Evolutionary conservation across 371 early-diverging fungal species (phyloP).

Genomic region (Apophysomyces ossiformis): DNA sequence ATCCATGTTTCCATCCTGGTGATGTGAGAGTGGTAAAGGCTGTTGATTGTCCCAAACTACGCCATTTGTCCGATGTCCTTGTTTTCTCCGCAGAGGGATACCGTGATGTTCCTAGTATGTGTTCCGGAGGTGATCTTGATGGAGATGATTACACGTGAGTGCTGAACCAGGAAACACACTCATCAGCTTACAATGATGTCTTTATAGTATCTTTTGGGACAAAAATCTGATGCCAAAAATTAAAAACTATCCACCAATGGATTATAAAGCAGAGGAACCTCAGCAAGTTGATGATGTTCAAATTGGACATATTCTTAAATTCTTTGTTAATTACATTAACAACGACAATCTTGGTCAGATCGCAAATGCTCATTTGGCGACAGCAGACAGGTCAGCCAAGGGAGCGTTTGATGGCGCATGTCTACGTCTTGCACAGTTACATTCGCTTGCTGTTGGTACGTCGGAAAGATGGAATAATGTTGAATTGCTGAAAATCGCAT

Average conservation of each 20-base stretch:
- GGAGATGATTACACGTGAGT: conserved; percentile 76
- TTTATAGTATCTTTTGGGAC: conserved; percentile 71
- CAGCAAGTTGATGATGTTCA: conserved; percentile 47
- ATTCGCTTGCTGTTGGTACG: conserved; percentile 58
- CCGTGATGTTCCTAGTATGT: conserved; percentile 78
- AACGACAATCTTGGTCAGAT: conserved; percentile 80
- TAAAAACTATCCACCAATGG: conserved; percentile 59
- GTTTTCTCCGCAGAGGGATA: conserved; percentile 80
- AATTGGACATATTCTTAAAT: conserved; percentile 62
- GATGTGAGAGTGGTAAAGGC: conserved; percentile 75
- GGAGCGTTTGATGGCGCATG: conserved; percentile 64
- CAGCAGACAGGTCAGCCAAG: conserved; percentile 56
- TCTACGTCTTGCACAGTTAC: conserved; percentile 68
- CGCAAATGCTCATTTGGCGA: conserved; percentile 76
- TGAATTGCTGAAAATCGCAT: background rate
- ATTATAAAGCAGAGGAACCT: conserved; percentile 52
- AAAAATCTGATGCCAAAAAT: conserved; percentile 56
- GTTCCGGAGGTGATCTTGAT: conserved; percentile 87
- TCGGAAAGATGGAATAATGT: background rate
- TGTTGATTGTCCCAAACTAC: conserved; percentile 63
- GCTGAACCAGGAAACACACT: background rate
- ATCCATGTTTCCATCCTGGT: conserved; percentile 87
- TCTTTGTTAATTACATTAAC: conserved; percentile 77
- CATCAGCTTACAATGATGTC: background rate
- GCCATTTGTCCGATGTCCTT: conserved; percentile 70